Evolutionary conservation across 2,329 filamentous ascomycete species (phyloP), one percentile per base, ranked within the genome.

Genomic region (Nigrospora osmanthi): DNA sequence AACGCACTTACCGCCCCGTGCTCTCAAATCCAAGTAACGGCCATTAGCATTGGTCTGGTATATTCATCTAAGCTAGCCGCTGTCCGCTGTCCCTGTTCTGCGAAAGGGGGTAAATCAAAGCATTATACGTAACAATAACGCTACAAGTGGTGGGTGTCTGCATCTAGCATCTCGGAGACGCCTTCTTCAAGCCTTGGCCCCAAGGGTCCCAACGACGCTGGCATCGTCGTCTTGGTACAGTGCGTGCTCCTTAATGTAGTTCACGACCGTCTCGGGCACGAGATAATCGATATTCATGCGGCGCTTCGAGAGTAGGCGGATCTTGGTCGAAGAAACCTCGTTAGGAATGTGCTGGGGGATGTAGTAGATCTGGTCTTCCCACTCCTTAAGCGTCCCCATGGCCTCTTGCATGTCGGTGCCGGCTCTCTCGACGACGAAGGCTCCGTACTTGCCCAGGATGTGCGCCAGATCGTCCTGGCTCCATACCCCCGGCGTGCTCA

Each of bases 331-430:
- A 57, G 84, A 89, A 48, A 93, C 83, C 55, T 93, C 86, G 63
- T 91, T 91, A 52, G 87, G 82, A 40, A 95, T 90, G 42, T 95
- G 78, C 64, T 95, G 88, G 46, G 87, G 85, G 51, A 95, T 91
- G 44, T 95, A 85, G 58, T 88, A 83, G 49, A 95, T 82, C 54
- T 95, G 93, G 55, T 89, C 80, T 57, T 88, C 83, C 79, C 85
- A 96, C 48, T 81, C 78, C 60, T 89, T 83, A 39, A 95, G 71
- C 38, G 80, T 84, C n/a, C 85, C 82, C 38, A 95, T 73, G 2
- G 90, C 89, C 59, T 94, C 87, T 50, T 95, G 87, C 41, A 94
- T 85, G 58, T 95, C 88, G 17, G 89, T 95, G 37, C 89, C 90
- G 35, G 82, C 83, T 48, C 91, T 81, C 72, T 96, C 87, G n/a